A percentile compares a stretch with the other conserved stretches of the same genome.
These are phyloP conservation scores for Coemansia sp. DNA, from an alignment of 371 early-diverging fungal species.

Conservation along the genomic window DNA sequence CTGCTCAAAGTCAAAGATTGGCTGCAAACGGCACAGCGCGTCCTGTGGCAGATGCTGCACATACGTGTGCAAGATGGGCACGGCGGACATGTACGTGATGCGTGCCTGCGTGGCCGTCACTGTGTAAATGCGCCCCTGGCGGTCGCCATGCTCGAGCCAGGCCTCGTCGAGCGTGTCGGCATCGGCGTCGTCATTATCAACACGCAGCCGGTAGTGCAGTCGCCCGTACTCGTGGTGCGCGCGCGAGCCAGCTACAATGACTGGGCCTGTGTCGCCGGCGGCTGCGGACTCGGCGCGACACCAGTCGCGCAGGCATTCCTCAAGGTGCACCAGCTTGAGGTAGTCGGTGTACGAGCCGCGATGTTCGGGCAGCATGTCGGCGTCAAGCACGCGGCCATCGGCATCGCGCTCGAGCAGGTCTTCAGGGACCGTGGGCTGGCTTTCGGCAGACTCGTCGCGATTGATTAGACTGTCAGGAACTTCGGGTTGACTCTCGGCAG, in stretches of 20 bases:
- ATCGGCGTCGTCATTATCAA: constrained; percentile 13
- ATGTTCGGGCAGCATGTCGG: constrained; percentile 14
- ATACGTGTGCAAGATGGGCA: constrained; percentile 29
- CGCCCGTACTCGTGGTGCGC: constrained; percentile 22
- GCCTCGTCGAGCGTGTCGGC: constrained; percentile 19
- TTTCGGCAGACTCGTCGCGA: no score
- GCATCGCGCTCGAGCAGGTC: not conserved
- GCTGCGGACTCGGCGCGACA: constrained; percentile 20
- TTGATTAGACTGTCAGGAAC: not conserved
- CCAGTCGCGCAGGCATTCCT: constrained; percentile 50
- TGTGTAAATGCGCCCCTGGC: constrained; percentile 38
- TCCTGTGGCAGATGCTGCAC: constrained; percentile 51
- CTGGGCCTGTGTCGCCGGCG: constrained; percentile 2
- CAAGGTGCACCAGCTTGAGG: constrained; percentile 37
- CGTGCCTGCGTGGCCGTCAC: constrained; percentile 38
- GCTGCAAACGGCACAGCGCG: constrained; percentile 39
- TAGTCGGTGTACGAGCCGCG: constrained; percentile 43
- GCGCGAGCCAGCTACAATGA: constrained; percentile 15
- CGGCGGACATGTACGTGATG: constrained; percentile 47
- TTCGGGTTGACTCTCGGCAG: not conserved
- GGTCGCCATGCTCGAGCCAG: constrained; percentile 42
- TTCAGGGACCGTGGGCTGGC: not conserved
- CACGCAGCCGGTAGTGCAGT: constrained; percentile 11
- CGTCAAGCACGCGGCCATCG: not conserved
- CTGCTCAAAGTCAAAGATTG: constrained; percentile 49